Evolutionary conservation across 1,139 yeast genomes (phyloP).

Genomic region (Geotrichum aggregatum): DNA sequence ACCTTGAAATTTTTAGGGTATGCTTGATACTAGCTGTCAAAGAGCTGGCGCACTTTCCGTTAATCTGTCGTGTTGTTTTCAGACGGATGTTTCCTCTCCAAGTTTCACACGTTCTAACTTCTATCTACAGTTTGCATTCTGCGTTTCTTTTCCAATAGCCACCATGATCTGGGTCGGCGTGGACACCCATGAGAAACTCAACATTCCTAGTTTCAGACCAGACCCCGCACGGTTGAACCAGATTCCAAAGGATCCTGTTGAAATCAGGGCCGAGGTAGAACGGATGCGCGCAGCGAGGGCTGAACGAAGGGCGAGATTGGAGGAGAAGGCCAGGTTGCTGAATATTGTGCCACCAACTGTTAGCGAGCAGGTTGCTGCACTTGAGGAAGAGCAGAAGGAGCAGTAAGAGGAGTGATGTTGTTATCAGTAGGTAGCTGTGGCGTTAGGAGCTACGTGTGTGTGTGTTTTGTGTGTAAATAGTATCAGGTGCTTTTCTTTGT

Average conservation of each 20-base stretch:
- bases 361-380: too few relatives aligned
- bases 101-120: neutral
- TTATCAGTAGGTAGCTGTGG: neutral
- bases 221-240: constrained; percentile 88
- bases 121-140: constrained; percentile 62
- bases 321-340: constrained; percentile 63
- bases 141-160: constrained; percentile 76
- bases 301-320: constrained; percentile 70
- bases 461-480: constrained; percentile 1
- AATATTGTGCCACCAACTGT: constrained; percentile 10
- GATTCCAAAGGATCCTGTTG: constrained; percentile 89
- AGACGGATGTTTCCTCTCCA: too few relatives aligned
- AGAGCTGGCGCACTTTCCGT: neutral
- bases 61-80: neutral
- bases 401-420: too few relatives aligned
- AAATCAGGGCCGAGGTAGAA: constrained; percentile 85
- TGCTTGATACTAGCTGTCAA: neutral
- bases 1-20: constrained; percentile 19
- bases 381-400: neutral
- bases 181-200: constrained; percentile 81
- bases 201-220: constrained; percentile 96
- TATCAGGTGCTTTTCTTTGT: neutral
- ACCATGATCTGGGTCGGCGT: constrained; percentile 91
- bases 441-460: too few relatives aligned
- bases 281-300: constrained; percentile 71